Evolutionary conservation across 768 basidiomycete species (phyloP), one percentile per base, ranked within the genome.

Genomic region (Hygrophoropsis aurantiaca): DNA sequence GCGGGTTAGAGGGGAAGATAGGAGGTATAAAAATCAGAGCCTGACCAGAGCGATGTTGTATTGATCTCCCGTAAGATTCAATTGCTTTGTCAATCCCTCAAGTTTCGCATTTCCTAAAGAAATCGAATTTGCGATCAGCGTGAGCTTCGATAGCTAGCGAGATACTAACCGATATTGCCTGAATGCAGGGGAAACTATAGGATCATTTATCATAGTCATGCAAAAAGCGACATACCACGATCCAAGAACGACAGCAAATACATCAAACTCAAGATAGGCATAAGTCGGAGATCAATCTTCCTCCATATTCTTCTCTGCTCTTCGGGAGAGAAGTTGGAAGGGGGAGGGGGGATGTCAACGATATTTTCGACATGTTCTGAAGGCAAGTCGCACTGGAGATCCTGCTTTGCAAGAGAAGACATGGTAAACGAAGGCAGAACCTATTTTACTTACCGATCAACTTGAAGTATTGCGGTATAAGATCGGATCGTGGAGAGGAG

Each of bases 191-290:
- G 19, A 5, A 38, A 46, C 19, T 38, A 34, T 35, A 11, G 32
- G 19, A 16, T 13, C 16, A 32, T 18, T 39, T 9, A 37, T 23
- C 26, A 25, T 26, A 23, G 19, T 13, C 18, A 47, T 15, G 30
- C 7, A 37, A n/a, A 27, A 41, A 16, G 25, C 6, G 8, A 55
- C 68, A 26, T 44, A 74, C 80, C 78, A 69, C 82, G 66, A 56
- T 84, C 84, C 56, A 85, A 61, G 61, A 83, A 84, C 4, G 78
- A 80, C 32, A 83, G 56, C 40, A 85, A 61, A 57, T 82, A 84
- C 68, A 84, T 76, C 37, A 83, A 52, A 1, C 74, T 64, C 24
- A 84, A 63, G 19, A 81, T 80, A 1, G 80, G 79, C 71, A 81
- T 73, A 19, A 83, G 64, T 44, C 76, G 66, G 4, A 71, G 27